A percentile compares a stretch with the other conserved stretches of the same genome.
These are phyloP conservation scores for Tylopilus sp. DNA, from an alignment of 768 basidiomycete genomes.

Conservation along the genomic window DNA sequence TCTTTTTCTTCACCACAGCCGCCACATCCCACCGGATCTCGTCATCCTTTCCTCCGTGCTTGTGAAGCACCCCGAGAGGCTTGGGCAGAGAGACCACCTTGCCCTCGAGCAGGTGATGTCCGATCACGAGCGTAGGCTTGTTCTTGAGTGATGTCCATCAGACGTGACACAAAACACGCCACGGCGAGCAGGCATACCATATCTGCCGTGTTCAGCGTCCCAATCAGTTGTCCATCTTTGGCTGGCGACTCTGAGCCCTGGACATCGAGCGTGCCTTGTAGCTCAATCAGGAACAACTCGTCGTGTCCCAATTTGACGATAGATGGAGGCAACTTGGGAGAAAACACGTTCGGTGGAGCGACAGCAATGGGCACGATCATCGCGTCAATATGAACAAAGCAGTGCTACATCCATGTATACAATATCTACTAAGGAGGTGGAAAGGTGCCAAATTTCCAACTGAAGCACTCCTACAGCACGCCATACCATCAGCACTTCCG, in stretches of 20 bases:
- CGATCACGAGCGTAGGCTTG: slow-evolving; percentile 76
- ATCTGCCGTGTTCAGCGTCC: slow-evolving; percentile 66
- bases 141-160: slow-evolving; percentile 35
- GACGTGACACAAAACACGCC: neutral
- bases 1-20: slow-evolving; percentile 76
- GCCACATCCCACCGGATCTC: slow-evolving; percentile 53
- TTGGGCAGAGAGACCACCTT: slow-evolving; percentile 72
- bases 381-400: neutral
- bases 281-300: slow-evolving; percentile 79
- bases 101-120: slow-evolving; percentile 89
- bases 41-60: slow-evolving; percentile 7
- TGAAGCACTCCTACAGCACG: slow-evolving; percentile 59
- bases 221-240: slow-evolving; percentile 70
- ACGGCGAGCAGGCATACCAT: slow-evolving; percentile 42
- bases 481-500: neutral
- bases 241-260: slow-evolving; percentile 50
- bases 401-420: neutral
- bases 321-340: slow-evolving; percentile 51
- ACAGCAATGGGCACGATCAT: slow-evolving; percentile 68
- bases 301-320: slow-evolving; percentile 74
- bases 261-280: slow-evolving; percentile 80
- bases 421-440: slow-evolving; percentile 11
- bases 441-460: slow-evolving; percentile 65
- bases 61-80: slow-evolving; percentile 74
- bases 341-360: slow-evolving; percentile 32